Conservation (phyloP, 257 asterid genomes). For the Solanum clarkiae region DNA sequence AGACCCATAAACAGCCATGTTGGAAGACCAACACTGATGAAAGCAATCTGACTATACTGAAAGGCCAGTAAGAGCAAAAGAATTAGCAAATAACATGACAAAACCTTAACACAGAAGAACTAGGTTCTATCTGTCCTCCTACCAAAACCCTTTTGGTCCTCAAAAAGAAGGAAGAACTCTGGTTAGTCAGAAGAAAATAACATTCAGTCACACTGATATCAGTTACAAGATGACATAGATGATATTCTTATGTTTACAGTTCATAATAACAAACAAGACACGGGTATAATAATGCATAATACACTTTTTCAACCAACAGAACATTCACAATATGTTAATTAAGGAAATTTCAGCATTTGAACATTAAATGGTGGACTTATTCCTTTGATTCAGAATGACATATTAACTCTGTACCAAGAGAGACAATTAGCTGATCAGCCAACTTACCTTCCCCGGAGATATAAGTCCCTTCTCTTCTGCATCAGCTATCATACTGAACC, state of each 20-base stretch:
- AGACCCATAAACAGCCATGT: not conserved
- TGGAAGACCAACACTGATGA: not conserved
- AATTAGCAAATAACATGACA: not conserved
- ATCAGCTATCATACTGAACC: slow-evolving; percentile 77
- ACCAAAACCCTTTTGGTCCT: not conserved
- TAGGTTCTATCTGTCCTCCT: not conserved
- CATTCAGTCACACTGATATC: not conserved
- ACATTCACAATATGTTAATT: not conserved
- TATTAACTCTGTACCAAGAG: not conserved
- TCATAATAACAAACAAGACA: not conserved
- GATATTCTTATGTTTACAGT: not conserved
- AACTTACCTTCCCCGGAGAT: slow-evolving; percentile 83
- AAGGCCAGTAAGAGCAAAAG: not conserved
- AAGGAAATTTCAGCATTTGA: not conserved
- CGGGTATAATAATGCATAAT: not conserved
- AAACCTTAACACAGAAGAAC: not conserved
- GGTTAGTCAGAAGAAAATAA: not conserved
- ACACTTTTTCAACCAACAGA: not conserved
- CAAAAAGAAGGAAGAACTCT: not conserved
- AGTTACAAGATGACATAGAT: not conserved
- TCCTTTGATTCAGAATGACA: not conserved
- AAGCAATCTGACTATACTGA: not conserved
- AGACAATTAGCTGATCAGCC: not conserved
- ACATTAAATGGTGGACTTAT: not conserved
- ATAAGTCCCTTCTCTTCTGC: slow-evolving; percentile 89